Conservation (phyloP, 2,329 filamentous ascomycete species). For the Pyrenochaeta sp. region DNA sequence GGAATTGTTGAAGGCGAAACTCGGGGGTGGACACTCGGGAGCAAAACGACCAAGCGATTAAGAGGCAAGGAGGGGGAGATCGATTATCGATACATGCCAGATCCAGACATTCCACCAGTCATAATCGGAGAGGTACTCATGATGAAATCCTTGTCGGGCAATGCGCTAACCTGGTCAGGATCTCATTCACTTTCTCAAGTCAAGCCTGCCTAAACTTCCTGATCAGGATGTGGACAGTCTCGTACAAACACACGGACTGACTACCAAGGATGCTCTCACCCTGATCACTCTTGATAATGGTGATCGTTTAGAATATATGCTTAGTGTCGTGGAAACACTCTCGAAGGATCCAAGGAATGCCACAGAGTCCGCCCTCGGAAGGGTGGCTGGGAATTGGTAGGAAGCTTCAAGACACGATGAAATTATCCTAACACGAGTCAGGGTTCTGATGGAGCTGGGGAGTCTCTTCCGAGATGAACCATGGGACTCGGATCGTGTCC, state of each 20-base stretch:
- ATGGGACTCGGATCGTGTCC: conserved; percentile 53
- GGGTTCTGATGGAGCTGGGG: conserved; percentile 61
- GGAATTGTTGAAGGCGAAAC: conserved; percentile 84
- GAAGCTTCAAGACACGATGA: conserved; percentile 2
- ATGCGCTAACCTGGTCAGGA: conserved; percentile 50
- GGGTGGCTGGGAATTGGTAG: conserved; percentile 65
- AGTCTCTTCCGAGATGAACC: conserved; percentile 52
- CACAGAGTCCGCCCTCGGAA: conserved; percentile 43
- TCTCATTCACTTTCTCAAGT: conserved; percentile 69
- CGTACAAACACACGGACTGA: conserved; percentile 70
- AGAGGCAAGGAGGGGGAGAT: conserved; percentile 96
- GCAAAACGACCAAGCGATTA: conserved; percentile 79
- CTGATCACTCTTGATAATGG: conserved; percentile 80
- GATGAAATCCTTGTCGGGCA: neutral
- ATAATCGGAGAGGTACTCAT: conserved; percentile 66
- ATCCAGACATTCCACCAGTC: conserved; percentile 86
- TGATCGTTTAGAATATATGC: conserved; percentile 81
- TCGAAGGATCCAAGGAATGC: conserved; percentile 32
- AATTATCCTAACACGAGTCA: conserved; percentile 20
- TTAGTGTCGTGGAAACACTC: conserved; percentile 62
- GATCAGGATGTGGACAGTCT: conserved; percentile 73
- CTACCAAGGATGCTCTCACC: conserved; percentile 81
- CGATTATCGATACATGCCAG: conserved; percentile 98
- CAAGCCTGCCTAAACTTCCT: conserved; percentile 73
- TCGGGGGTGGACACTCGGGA: conserved; percentile 87